These are phyloP conservation scores for Quercus phellos DNA, from an alignment of 331 rosid species.

Conservation along the genomic window DNA sequence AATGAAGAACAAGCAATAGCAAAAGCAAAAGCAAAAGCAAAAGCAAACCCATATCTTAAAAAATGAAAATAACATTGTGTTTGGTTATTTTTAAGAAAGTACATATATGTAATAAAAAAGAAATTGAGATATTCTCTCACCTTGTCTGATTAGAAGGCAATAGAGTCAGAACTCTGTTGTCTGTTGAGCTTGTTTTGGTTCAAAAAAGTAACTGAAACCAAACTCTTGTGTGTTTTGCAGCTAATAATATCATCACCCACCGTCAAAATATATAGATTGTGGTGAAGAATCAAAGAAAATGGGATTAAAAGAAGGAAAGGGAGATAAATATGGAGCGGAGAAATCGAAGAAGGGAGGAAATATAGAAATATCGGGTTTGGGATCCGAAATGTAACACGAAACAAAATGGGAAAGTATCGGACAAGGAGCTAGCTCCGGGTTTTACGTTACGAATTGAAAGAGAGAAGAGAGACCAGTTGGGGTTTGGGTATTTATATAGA, in stretches of 20 bases:
- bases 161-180: neutral
- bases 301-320: neutral
- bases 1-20: too few relatives aligned
- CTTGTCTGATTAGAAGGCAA: neutral
- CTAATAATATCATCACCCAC: too few relatives aligned
- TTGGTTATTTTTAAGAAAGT: constrained; percentile 18
- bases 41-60: neutral
- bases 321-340: neutral
- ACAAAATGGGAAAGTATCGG: constrained; percentile 13
- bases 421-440: constrained; percentile 8
- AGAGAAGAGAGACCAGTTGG: constrained; percentile 16
- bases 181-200: neutral
- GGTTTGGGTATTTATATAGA: constrained; percentile 45
- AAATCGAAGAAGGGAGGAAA: constrained; percentile 8
- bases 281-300: neutral
- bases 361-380: constrained; percentile 1
- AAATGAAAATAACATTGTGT: constrained; percentile 19
- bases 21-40: neutral
- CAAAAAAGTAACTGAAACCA: neutral
- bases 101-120: neutral
- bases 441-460: constrained; percentile 2
- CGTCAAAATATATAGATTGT: neutral
- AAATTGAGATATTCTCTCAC: neutral
- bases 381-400: constrained; percentile 6
- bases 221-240: too few relatives aligned